Percentiles rank a stretch among this genome's conserved stretches.
Conservation (phyloP, 1,284 basidiomycete genomes). For the Boletus mariae region DNA sequence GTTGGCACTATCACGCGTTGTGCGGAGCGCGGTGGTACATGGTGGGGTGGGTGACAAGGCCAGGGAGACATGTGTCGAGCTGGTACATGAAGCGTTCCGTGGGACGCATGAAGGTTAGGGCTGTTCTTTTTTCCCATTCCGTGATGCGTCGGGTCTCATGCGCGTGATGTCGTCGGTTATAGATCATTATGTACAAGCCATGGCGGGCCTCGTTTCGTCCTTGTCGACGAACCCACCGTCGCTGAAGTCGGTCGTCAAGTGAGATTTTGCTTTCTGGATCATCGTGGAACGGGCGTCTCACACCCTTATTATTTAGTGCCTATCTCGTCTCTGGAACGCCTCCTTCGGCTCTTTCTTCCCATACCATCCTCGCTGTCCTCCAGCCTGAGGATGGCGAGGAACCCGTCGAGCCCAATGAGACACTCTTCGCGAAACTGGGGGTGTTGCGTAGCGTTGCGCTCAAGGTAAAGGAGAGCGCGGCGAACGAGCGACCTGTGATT, state of each 20-base stretch:
- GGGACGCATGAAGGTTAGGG: slow-evolving; percentile 65
- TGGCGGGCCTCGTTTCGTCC: slow-evolving; percentile 66
- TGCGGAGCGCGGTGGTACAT: slow-evolving; percentile 68
- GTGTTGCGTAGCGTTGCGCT: slow-evolving; percentile 64
- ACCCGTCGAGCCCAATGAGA: slow-evolving; percentile 26
- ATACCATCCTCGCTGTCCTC: slow-evolving; percentile 51
- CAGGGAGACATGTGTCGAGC: slow-evolving; percentile 67
- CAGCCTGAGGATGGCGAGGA: slow-evolving; percentile 7
- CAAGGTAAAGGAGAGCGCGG: slow-evolving; percentile 70
- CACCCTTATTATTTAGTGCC: slow-evolving; percentile 33
- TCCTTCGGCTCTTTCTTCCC: slow-evolving; percentile 58
- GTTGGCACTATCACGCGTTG: slow-evolving; percentile 71
- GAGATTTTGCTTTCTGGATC: slow-evolving; percentile 25
- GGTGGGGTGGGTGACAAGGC: slow-evolving; percentile 66
- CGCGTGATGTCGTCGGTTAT: not conserved
- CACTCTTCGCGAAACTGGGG: slow-evolving; percentile 65
- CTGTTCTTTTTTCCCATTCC: not conserved
- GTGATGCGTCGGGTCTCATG: not conserved
- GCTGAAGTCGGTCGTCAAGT: slow-evolving; percentile 70
- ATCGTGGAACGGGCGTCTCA: not conserved
- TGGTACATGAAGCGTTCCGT: slow-evolving; percentile 79
- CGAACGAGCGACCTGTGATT: slow-evolving; percentile 71
- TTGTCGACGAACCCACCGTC: slow-evolving; percentile 64
- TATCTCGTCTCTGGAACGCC: slow-evolving; percentile 63
- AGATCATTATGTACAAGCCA: slow-evolving; percentile 74